phyloP scores from a whole-genome alignment of 805 yeast genomes.

The Lipomyces sp. region DNA sequence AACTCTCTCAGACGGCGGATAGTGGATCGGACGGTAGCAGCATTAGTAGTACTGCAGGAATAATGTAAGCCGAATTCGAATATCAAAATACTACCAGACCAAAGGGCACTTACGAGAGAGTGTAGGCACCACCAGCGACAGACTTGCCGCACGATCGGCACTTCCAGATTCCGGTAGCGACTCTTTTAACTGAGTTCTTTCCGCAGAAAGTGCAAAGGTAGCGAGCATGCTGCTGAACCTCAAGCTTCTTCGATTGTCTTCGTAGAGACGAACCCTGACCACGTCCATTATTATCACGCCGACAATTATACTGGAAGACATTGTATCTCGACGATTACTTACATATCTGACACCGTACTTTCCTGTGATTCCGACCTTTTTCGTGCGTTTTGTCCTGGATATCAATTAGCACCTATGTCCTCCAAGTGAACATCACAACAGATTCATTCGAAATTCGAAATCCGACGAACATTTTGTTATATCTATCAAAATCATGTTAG shows the following conservation, averaged over 20 bases:
- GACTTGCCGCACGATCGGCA: conserved; percentile 95
- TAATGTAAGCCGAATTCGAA: conserved; percentile 1
- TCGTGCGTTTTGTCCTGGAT: conserved; percentile 97
- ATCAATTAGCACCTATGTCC: not conserved
- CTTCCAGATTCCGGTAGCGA: conserved; percentile 98
- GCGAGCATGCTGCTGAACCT: conserved; percentile 97
- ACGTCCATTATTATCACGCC: not conserved
- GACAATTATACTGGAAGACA: not conserved
- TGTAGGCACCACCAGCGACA: conserved; percentile 99
- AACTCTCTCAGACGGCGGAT: conserved; percentile 99
- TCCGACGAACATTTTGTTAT: conserved; percentile 1
- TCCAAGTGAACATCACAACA: not conserved
- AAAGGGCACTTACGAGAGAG: conserved; percentile 64
- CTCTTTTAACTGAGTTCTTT: conserved; percentile 96
- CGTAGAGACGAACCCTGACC: conserved; percentile 92
- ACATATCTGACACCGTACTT: conserved; percentile 99
- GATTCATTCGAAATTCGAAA: not conserved
- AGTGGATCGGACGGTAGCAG: conserved; percentile 99
- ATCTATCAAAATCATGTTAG: not conserved
- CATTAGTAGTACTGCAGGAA: conserved; percentile 81
- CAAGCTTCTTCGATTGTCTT: conserved; percentile 99
- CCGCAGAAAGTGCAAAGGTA: conserved; percentile 99
- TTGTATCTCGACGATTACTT: conserved; percentile 10
- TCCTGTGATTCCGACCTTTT: conserved; percentile 99
- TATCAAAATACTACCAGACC: not conserved